Conservation (phyloP, 1,284 basidiomycete species). For the Marasmius oreades region DNA sequence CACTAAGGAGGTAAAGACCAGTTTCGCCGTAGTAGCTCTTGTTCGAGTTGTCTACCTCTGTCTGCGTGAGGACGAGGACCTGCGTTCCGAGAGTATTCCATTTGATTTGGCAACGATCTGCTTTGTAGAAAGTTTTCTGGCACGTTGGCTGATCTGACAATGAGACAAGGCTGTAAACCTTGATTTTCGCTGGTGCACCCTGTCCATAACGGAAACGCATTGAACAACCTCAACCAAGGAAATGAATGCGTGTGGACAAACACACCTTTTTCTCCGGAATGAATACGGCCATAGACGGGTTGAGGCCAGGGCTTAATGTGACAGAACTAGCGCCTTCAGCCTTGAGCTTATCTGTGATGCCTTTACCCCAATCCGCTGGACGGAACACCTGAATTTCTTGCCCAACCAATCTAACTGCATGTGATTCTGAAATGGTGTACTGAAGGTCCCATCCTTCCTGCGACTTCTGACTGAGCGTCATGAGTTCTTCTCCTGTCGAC, state of each 20-base stretch:
- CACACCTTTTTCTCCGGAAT: conserved; percentile 88
- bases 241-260: not conserved
- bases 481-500: conserved; percentile 77
- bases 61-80: conserved; percentile 87
- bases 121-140: conserved; percentile 94
- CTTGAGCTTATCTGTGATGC: conserved; percentile 77
- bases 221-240: conserved; percentile 1
- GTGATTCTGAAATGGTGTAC: conserved; percentile 88
- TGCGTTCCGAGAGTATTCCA: conserved; percentile 94
- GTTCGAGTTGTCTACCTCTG: conserved; percentile 95
- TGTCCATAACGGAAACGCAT: conserved; percentile 22
- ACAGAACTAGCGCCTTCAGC: conserved; percentile 80
- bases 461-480: conserved; percentile 81
- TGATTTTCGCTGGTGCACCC: conserved; percentile 91
- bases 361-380: conserved; percentile 75
- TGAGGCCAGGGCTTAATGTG: conserved; percentile 77
- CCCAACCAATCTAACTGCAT: conserved; percentile 81
- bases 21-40: conserved; percentile 99
- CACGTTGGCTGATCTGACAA: conserved; percentile 61
- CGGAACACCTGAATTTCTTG: conserved; percentile 88
- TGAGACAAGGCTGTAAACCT: conserved; percentile 75
- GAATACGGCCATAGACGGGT: conserved; percentile 86
- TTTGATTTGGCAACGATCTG: conserved; percentile 91
- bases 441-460: conserved; percentile 87
- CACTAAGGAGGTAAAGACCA: conserved; percentile 88